Evolutionary conservation across 1,284 basidiomycete species (phyloP).

Genomic region (Leccinum pallidistipes): DNA sequence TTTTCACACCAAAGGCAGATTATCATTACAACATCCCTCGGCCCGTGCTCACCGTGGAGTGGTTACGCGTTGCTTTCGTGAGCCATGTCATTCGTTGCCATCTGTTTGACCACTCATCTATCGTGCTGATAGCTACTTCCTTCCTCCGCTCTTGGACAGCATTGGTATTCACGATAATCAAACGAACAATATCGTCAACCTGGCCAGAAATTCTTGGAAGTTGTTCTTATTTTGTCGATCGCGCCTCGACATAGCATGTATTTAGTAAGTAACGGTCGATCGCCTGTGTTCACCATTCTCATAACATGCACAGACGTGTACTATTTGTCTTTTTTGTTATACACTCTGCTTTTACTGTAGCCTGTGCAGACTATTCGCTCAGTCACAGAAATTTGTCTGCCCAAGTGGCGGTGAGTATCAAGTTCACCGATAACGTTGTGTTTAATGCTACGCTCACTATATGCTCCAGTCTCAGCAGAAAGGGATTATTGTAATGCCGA

Average conservation of each 20-base stretch:
- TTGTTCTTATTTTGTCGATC: not conserved
- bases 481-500: not conserved
- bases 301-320: not conserved
- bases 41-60: too few species aligned
- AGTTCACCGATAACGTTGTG: not conserved
- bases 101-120: not conserved
- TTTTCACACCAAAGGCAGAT: too few species aligned
- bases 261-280: not conserved
- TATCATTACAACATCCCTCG: too few species aligned
- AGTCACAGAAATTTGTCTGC: not conserved
- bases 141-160: not conserved
- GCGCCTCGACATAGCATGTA: not conserved
- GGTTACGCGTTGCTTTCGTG: not conserved
- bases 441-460: not conserved
- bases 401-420: not conserved
- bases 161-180: not conserved
- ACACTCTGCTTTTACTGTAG: not conserved
- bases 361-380: not conserved
- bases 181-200: not conserved
- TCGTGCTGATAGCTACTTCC: not conserved
- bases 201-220: not conserved
- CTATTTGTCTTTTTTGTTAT: not conserved
- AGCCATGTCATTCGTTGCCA: not conserved
- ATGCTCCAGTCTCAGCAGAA: slow-evolving; percentile 5
- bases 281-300: not conserved